Evolutionary conservation across 2,329 filamentous ascomycete genomes (phyloP).

Genomic region (Ophiocordyceps robertsii): DNA sequence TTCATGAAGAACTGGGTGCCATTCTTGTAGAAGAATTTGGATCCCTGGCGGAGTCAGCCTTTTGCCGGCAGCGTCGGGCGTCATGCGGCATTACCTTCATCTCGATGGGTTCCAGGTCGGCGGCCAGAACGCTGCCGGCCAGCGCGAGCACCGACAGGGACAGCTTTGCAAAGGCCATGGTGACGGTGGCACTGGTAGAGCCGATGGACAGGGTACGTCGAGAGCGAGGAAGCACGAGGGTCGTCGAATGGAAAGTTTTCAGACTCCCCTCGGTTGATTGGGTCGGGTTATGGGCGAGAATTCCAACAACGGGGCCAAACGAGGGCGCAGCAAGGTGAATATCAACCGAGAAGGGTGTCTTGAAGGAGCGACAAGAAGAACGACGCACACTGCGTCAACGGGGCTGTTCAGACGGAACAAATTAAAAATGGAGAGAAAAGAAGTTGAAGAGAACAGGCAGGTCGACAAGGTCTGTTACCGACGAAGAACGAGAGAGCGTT

Average conservation of each 20-base stretch:
- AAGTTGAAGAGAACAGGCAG: neutral
- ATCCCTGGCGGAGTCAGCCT: slow-evolving; percentile 34
- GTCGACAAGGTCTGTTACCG: neutral
- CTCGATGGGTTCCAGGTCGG: slow-evolving; percentile 43
- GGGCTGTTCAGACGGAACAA: neutral
- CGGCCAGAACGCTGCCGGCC: slow-evolving; percentile 26
- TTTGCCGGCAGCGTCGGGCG: neutral
- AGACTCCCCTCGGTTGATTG: neutral
- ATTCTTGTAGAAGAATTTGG: slow-evolving; percentile 82
- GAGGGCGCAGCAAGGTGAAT: neutral
- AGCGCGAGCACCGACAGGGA: slow-evolving; percentile 24
- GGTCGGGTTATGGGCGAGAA: neutral
- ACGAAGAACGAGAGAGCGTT: too few relatives aligned
- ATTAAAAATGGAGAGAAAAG: neutral
- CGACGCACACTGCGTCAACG: neutral
- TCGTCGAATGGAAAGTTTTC: neutral
- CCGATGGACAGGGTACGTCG: neutral
- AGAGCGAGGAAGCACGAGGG: neutral
- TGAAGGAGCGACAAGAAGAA: slow-evolving; percentile 1
- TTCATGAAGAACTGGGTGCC: slow-evolving; percentile 62
- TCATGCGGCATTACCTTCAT: slow-evolving; percentile 46
- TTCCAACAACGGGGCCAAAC: neutral
- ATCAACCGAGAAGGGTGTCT: neutral
- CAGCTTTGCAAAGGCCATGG: slow-evolving; percentile 20
- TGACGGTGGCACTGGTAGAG: slow-evolving; percentile 2